Percentiles rank a stretch among this genome's conserved stretches.
Conservation (phyloP, 371 early-diverging fungal genomes). For the Vairimorpha apis region DNA sequence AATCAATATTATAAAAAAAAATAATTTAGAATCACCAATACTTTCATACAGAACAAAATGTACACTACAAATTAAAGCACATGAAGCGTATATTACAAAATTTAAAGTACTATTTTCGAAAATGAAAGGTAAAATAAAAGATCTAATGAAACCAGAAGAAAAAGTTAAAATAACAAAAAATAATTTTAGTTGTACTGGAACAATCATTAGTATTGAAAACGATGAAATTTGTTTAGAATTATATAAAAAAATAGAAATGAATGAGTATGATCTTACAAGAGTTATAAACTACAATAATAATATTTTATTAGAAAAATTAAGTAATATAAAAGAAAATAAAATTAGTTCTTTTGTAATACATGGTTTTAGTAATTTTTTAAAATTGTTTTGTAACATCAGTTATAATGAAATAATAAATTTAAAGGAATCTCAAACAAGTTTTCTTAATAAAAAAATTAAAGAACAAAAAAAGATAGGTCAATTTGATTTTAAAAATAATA, state of each 20-base stretch:
- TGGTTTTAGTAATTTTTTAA: too few species aligned
- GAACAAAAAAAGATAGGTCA: not conserved
- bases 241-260: not conserved
- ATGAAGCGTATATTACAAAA: not conserved
- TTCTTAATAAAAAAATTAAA: not conserved
- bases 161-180: not conserved
- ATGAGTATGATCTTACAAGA: not conserved
- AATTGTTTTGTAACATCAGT: too few species aligned
- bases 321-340: not conserved
- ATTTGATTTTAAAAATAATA: not conserved
- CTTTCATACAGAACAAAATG: not conserved
- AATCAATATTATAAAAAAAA: not conserved
- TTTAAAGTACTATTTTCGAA: not conserved
- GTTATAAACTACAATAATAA: constrained; percentile 6
- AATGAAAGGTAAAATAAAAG: constrained; percentile 7
- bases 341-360: too few species aligned
- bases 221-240: constrained; percentile 1
- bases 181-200: not conserved
- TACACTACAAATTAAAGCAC: not conserved
- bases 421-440: too few species aligned
- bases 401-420: too few species aligned
- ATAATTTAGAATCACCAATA: not conserved
- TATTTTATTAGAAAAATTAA: not conserved
- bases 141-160: constrained; percentile 8
- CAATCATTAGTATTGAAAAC: not conserved